Evolutionary conservation across 2,329 filamentous ascomycete species (phyloP).

Genomic region (Fusarium albidum): DNA sequence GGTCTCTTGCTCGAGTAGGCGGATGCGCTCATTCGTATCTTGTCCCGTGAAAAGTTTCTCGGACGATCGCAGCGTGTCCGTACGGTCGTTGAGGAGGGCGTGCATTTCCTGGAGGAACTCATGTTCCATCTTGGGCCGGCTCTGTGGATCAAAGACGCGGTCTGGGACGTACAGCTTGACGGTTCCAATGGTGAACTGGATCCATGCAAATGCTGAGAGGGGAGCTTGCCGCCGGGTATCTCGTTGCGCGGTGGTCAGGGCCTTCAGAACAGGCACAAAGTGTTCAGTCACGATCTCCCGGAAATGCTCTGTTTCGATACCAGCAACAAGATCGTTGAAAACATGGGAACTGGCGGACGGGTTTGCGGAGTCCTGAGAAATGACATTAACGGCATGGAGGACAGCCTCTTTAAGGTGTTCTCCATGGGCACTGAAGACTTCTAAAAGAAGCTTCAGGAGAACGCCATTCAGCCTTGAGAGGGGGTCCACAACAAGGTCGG

Average conservation of each 20-base stretch:
- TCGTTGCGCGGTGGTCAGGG: constrained; percentile 46
- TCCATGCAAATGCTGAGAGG: constrained; percentile 68
- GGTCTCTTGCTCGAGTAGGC: constrained; percentile 70
- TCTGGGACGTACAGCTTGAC: constrained; percentile 87
- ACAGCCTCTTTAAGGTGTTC: constrained; percentile 42
- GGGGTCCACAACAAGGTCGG: constrained; percentile 59
- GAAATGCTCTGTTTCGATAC: constrained; percentile 48
- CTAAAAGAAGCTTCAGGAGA: constrained; percentile 55
- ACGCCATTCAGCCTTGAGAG: constrained; percentile 56
- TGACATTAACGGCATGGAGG: constrained; percentile 38
- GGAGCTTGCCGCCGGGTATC: constrained; percentile 36
- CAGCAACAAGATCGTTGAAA: constrained; percentile 36
- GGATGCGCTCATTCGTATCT: constrained; percentile 70
- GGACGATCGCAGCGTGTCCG: constrained; percentile 70
- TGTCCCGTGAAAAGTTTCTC: constrained; percentile 75
- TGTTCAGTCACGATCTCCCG: constrained; percentile 49
- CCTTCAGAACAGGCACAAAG: constrained; percentile 56
- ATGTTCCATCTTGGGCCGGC: constrained; percentile 71
- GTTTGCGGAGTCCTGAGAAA: constrained; percentile 16
- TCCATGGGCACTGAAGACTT: constrained; percentile 52
- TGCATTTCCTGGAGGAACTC: constrained; percentile 65
- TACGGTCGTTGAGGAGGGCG: constrained; percentile 60
- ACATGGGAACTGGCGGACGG: not conserved
- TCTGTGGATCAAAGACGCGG: constrained; percentile 82
- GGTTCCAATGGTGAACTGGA: constrained; percentile 76